Evolutionary conservation across 495 filamentous ascomycete species (phyloP).

Genomic region (Xylaria intraflava): DNA sequence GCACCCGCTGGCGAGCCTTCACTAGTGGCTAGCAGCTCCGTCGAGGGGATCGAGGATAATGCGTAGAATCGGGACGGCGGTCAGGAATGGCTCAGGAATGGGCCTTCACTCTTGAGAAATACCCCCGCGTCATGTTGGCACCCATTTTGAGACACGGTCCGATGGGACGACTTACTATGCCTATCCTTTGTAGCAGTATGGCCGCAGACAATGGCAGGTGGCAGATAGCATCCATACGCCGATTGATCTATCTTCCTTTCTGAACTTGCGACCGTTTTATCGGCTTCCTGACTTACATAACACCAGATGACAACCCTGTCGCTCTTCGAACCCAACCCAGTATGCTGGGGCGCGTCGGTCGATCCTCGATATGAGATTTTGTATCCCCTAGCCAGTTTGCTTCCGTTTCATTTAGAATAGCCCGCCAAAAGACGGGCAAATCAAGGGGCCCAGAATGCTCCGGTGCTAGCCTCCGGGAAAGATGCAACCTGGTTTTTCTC

Average conservation of each 20-base stretch:
- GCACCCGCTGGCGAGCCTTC: not conserved
- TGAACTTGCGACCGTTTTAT: not conserved
- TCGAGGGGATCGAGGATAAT: conserved; percentile 1
- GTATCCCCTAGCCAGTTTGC: too few species aligned
- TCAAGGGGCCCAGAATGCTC: too few species aligned
- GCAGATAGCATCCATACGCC: not conserved
- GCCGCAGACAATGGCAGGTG: not conserved
- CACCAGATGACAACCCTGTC: too few species aligned
- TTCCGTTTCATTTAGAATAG: too few species aligned
- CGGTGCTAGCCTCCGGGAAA: too few species aligned
- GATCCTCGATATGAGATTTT: too few species aligned
- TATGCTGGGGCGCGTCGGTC: too few species aligned
- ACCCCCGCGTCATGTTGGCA: conserved; percentile 9
- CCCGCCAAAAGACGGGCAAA: too few species aligned
- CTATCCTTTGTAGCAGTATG: not conserved
- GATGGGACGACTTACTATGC: not conserved
- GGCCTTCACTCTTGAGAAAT: not conserved
- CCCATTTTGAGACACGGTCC: conserved; percentile 5
- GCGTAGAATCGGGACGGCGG: not conserved
- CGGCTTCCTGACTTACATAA: not conserved
- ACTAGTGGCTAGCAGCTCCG: not conserved
- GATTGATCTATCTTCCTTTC: too few species aligned
- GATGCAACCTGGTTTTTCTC: too few species aligned
- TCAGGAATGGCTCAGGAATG: conserved; percentile 13
- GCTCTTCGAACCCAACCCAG: too few species aligned